phyloP scores from a whole-genome alignment of 2,329 filamentous ascomycete genomes.

The Penicillium sp. region DNA sequence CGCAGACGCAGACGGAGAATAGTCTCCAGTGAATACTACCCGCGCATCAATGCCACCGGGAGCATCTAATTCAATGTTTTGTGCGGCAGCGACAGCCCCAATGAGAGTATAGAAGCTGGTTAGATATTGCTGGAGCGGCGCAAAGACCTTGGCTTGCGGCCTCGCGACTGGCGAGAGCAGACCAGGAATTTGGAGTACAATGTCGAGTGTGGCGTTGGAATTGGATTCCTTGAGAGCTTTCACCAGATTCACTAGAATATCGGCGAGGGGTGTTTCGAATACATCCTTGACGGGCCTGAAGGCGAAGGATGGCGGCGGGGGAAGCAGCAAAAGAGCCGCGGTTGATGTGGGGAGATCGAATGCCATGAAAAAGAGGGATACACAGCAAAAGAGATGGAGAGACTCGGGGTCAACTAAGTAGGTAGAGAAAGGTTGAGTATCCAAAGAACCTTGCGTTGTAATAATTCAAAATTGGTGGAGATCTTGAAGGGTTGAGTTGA shows the following conservation, averaged over 20 bases:
- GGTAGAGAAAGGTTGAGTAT: not conserved
- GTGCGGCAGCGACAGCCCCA: conserved; percentile 68
- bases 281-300: conserved; percentile 57
- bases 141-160: conserved; percentile 63
- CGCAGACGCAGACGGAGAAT: conserved; percentile 28
- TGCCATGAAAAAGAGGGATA: conserved; percentile 26
- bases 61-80: conserved; percentile 64
- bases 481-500: not conserved
- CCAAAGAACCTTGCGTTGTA: not conserved
- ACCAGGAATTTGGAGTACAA: conserved; percentile 66
- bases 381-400: not conserved
- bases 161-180: conserved; percentile 55
- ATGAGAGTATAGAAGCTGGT: conserved; percentile 78
- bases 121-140: conserved; percentile 70
- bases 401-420: not conserved
- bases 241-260: conserved; percentile 56
- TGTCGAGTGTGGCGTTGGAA: conserved; percentile 51
- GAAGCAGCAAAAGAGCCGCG: conserved; percentile 61
- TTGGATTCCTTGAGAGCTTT: conserved; percentile 33
- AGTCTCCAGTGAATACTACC: conserved; percentile 71
- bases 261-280: conserved; percentile 62
- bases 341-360: conserved; percentile 23
- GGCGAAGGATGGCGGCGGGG: conserved; percentile 60
- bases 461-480: not conserved
- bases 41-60: conserved; percentile 74